Evolutionary conservation across 1,284 basidiomycete genomes (phyloP).

Genomic region (Apiotrichum montevideense): DNA sequence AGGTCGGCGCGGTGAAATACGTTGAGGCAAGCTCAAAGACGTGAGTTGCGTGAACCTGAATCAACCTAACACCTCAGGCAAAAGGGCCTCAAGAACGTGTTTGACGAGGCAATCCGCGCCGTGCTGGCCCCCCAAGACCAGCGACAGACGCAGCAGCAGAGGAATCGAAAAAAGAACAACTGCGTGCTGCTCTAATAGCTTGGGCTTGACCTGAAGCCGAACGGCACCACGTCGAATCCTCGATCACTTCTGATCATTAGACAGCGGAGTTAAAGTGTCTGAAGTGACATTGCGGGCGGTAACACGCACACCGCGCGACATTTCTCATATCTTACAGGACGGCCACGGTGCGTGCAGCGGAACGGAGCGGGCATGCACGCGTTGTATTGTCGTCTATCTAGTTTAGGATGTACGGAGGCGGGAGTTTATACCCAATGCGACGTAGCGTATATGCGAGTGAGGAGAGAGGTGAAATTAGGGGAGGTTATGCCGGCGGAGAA

Average conservation of each 20-base stretch:
- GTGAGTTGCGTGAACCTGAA: conserved; percentile 11
- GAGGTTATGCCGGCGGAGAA: no score
- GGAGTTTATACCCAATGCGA: no score
- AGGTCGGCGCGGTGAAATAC: conserved; percentile 93
- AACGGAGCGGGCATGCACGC: conserved; percentile 6
- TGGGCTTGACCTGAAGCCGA: not conserved
- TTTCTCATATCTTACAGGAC: not conserved
- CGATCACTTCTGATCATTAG: no score
- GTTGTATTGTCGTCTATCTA: conserved; percentile 9
- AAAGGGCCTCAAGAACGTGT: conserved; percentile 61
- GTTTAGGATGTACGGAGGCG: no score
- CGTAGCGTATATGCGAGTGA: no score
- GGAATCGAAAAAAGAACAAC: conserved; percentile 20
- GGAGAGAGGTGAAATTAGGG: no score
- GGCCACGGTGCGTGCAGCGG: not conserved
- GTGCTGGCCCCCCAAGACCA: conserved; percentile 43
- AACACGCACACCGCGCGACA: not conserved
- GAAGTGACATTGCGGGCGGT: no score
- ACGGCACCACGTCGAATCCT: not conserved
- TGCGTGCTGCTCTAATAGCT: conserved; percentile 42
- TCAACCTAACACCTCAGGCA: conserved; percentile 15
- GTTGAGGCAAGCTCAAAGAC: conserved; percentile 94
- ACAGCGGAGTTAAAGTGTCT: no score
- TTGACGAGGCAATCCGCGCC: conserved; percentile 89
- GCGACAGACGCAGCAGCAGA: no score